These are phyloP conservation scores for Pistacia integerrima DNA, from an alignment of 345 rosid genomes.

Conservation along the genomic window DNA sequence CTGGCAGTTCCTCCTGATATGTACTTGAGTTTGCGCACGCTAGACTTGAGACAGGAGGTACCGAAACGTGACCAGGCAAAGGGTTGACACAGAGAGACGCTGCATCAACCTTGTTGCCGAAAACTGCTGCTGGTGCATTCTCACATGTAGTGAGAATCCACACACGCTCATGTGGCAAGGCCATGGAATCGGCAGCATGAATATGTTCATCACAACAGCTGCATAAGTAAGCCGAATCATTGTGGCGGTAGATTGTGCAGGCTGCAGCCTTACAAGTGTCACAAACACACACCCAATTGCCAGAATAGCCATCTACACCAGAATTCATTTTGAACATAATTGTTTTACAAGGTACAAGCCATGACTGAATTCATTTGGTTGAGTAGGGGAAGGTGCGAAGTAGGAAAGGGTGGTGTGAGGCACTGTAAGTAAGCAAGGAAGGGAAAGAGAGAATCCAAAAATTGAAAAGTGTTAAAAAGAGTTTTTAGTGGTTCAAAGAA, in stretches of 20 bases:
- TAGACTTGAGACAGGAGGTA: constrained; percentile 50
- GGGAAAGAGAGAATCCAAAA: constrained; percentile 39
- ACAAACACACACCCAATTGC: constrained; percentile 58
- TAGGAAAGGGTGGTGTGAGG: constrained; percentile 20
- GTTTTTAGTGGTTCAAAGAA: constrained; percentile 42
- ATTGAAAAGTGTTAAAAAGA: constrained; percentile 34
- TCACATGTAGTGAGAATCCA: constrained; percentile 71
- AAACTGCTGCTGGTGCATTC: constrained; percentile 59
- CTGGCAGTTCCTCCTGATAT: constrained; percentile 19
- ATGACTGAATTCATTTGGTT: constrained; percentile 1
- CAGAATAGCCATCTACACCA: constrained; percentile 18
- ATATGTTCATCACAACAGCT: constrained; percentile 56
- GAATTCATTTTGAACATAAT: constrained; percentile 25
- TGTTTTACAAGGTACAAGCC: constrained; percentile 10
- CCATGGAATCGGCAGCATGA: constrained; percentile 67
- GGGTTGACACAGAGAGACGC: constrained; percentile 64
- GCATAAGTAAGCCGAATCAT: constrained; percentile 72
- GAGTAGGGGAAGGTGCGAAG: constrained; percentile 20
- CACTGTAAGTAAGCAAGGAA: constrained; percentile 21
- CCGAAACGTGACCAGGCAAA: constrained; percentile 69
- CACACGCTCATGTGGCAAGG: constrained; percentile 78
- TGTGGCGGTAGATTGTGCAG: constrained; percentile 27
- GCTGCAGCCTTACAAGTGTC: constrained; percentile 59
- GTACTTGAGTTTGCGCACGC: neutral
- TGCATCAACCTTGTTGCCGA: constrained; percentile 72